These are phyloP conservation scores for Aspergillus hancockii DNA, from an alignment of 495 filamentous ascomycete genomes.

Conservation along the genomic window DNA sequence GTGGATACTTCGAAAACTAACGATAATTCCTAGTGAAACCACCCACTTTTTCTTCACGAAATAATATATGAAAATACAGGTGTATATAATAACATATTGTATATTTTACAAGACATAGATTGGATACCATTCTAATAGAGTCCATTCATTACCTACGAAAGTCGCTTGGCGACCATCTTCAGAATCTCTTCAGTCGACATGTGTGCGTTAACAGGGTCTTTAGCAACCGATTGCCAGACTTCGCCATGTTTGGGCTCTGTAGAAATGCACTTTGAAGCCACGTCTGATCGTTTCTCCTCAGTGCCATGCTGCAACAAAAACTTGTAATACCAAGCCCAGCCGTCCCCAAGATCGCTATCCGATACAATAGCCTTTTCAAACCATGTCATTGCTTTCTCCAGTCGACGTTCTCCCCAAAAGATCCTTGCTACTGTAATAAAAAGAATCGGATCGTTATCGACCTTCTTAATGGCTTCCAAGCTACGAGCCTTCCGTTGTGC, in stretches of 20 bases:
- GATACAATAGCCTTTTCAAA: slow-evolving; percentile 92
- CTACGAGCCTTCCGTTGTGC: slow-evolving; percentile 88
- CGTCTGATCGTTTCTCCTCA: slow-evolving; percentile 82
- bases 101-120: background rate
- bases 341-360: slow-evolving; percentile 85
- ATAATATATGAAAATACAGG: background rate
- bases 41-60: background rate
- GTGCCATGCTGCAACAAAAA: slow-evolving; percentile 90
- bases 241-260: slow-evolving; percentile 91
- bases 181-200: slow-evolving; percentile 78
- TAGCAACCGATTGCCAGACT: slow-evolving; percentile 82
- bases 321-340: slow-evolving; percentile 98
- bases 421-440: slow-evolving; percentile 77
- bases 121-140: background rate
- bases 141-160: slow-evolving; percentile 21
- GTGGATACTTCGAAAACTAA: background rate
- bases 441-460: slow-evolving; percentile 84
- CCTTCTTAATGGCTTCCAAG: slow-evolving; percentile 93
- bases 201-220: slow-evolving; percentile 77
- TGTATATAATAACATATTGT: too few species aligned
- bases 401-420: slow-evolving; percentile 75
- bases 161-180: slow-evolving; percentile 63
- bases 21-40: background rate
- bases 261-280: slow-evolving; percentile 70
- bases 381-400: slow-evolving; percentile 93